Conservation (phyloP, 345 rosid genomes). For the Reutealis trisperma region DNA sequence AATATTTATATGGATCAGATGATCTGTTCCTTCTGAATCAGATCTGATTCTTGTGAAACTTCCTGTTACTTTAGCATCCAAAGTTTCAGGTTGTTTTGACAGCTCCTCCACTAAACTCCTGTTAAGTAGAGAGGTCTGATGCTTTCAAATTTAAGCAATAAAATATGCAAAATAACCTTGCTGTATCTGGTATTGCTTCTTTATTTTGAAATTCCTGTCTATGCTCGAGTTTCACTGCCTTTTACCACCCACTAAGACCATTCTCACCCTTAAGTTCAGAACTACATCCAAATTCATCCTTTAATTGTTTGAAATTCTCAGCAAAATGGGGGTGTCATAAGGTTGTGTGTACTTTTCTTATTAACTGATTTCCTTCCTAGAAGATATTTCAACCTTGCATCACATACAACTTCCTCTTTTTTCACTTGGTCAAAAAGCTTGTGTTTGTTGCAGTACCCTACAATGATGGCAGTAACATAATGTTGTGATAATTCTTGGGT, state of each 20-base stretch:
- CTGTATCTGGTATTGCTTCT: constrained; percentile 21
- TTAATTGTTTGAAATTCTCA: constrained; percentile 33
- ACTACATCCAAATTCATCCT: constrained; percentile 24
- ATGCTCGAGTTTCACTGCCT: constrained; percentile 15
- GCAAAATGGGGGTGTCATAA: constrained; percentile 40
- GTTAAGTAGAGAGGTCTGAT: constrained; percentile 54
- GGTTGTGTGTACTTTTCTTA: constrained; percentile 34
- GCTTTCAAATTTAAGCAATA: constrained; percentile 27
- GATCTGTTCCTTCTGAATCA: too few species aligned
- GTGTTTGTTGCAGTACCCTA: constrained; percentile 37
- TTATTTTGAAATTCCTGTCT: constrained; percentile 20
- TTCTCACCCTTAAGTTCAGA: constrained; percentile 14
- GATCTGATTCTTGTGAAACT: constrained; percentile 55
- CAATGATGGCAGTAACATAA: constrained; percentile 35
- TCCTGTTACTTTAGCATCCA: constrained; percentile 46
- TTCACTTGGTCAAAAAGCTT: constrained; percentile 40
- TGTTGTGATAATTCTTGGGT: constrained; percentile 33
- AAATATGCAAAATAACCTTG: constrained; percentile 46
- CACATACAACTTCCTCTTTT: constrained; percentile 46
- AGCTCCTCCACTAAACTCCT: constrained; percentile 52
- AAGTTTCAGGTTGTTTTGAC: constrained; percentile 41
- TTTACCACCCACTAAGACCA: constrained; percentile 8
- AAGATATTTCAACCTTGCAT: constrained; percentile 42
- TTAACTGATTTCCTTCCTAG: constrained; percentile 43
- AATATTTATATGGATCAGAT: constrained; percentile 39